Conservation (phyloP, 495 filamentous ascomycete species). For the Aspergillus kassunensis region DNA sequence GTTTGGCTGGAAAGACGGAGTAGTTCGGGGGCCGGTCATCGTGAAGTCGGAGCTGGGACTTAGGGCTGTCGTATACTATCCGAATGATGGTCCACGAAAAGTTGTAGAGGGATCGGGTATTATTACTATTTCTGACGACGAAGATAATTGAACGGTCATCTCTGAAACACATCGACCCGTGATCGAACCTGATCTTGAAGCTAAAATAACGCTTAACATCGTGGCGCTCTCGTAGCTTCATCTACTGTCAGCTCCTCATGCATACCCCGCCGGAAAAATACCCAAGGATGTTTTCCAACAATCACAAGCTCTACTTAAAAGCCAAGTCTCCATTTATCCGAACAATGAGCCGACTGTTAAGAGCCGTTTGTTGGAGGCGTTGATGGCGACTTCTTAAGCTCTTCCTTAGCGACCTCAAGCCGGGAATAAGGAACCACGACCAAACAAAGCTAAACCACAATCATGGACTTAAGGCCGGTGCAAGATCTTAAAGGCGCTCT, state of each 20-base stretch:
- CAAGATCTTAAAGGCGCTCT: constrained; percentile 30
- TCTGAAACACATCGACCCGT: background rate
- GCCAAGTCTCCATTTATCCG: constrained; percentile 9
- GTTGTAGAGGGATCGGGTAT: constrained; percentile 6
- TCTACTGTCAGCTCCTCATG: background rate
- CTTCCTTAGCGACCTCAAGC: background rate
- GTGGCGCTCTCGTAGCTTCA: constrained; percentile 5
- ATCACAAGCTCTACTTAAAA: background rate
- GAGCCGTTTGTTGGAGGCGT: background rate
- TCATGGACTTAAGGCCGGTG: constrained; percentile 29
- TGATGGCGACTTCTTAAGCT: background rate
- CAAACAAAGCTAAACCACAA: constrained; percentile 7
- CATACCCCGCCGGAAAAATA: constrained; percentile 10
- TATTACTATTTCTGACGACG: background rate
- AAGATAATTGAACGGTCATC: background rate
- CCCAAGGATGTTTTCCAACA: constrained; percentile 13
- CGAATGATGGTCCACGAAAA: constrained; percentile 15
- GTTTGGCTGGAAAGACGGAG: constrained; percentile 30
- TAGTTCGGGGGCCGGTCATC: constrained; percentile 17
- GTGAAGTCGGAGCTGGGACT: constrained; percentile 17
- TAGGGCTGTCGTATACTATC: constrained; percentile 19
- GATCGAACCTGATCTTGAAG: background rate
- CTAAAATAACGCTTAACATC: background rate
- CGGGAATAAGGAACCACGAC: background rate
- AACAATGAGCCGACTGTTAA: background rate